Evolutionary conservation across 2,329 filamentous ascomycete species (phyloP).

Genomic region (Tolypocladium nubicola): DNA sequence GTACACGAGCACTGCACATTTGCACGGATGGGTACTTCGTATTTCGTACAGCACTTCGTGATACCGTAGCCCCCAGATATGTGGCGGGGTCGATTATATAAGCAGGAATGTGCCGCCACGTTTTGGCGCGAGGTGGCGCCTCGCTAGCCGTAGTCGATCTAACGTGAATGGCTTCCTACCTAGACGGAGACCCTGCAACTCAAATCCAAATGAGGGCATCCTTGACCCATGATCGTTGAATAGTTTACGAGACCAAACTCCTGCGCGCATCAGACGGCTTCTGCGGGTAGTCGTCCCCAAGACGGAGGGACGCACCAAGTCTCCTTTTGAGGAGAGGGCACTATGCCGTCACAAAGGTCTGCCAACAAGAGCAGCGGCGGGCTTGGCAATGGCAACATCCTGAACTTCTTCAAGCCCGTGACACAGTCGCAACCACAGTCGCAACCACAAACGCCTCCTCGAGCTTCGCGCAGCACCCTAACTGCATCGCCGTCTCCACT

Average conservation of each 20-base stretch:
- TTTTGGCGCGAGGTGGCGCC: neutral
- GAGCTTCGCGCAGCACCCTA: constrained; percentile 5
- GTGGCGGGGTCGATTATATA: neutral
- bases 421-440: constrained; percentile 6
- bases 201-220: neutral
- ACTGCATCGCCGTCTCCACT: constrained; percentile 12
- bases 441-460: constrained; percentile 4
- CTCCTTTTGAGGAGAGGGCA: neutral
- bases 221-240: neutral
- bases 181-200: neutral
- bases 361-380: constrained; percentile 7
- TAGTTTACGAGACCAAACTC: neutral
- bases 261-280: neutral
- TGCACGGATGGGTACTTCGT: too few relatives aligned
- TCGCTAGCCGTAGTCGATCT: neutral
- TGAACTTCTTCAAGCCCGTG: constrained; percentile 27
- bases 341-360: constrained; percentile 12
- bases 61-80: too few relatives aligned
- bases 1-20: too few relatives aligned
- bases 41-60: too few relatives aligned
- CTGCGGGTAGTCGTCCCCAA: neutral
- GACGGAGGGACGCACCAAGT: neutral
- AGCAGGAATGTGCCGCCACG: neutral
- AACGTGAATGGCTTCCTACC: neutral
- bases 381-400: constrained; percentile 17